Conservation (phyloP, 106 monocot species). For the Dendrobium catenatum region DNA sequence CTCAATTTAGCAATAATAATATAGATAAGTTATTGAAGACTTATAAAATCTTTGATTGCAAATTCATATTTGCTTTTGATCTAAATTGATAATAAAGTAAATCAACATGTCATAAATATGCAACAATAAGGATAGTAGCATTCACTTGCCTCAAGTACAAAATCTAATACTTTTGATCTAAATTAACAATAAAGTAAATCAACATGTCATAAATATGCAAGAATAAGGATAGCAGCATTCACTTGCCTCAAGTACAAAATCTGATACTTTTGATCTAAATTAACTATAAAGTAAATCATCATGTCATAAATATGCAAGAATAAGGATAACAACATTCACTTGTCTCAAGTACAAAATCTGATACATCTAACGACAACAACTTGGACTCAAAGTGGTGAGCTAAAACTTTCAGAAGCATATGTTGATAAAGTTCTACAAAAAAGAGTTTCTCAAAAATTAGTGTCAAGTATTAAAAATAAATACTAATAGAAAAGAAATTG, state of each 20-base stretch:
- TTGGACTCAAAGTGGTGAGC: slow-evolving; percentile 69
- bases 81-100: slow-evolving; percentile 17
- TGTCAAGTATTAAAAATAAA: background rate
- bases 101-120: background rate
- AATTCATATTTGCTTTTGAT: slow-evolving; percentile 66
- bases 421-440: slow-evolving; percentile 58
- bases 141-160: slow-evolving; percentile 48
- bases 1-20: background rate
- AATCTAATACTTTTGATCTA: slow-evolving; percentile 28
- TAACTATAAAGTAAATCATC: background rate
- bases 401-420: slow-evolving; percentile 75
- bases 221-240: background rate
- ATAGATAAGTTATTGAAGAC: slow-evolving; percentile 1
- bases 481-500: background rate
- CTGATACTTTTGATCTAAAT: slow-evolving; percentile 12
- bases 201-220: background rate
- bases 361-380: slow-evolving; percentile 56
- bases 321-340: slow-evolving; percentile 6
- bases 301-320: background rate
- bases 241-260: slow-evolving; percentile 66
- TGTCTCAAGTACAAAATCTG: slow-evolving; percentile 64
- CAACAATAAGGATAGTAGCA: background rate
- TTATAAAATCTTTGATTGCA: slow-evolving; percentile 38
- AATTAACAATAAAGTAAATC: background rate
- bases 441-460: slow-evolving; percentile 13